phyloP scores from a whole-genome alignment of 352 stramenopile species.

The Globisporangium perplexum region DNA sequence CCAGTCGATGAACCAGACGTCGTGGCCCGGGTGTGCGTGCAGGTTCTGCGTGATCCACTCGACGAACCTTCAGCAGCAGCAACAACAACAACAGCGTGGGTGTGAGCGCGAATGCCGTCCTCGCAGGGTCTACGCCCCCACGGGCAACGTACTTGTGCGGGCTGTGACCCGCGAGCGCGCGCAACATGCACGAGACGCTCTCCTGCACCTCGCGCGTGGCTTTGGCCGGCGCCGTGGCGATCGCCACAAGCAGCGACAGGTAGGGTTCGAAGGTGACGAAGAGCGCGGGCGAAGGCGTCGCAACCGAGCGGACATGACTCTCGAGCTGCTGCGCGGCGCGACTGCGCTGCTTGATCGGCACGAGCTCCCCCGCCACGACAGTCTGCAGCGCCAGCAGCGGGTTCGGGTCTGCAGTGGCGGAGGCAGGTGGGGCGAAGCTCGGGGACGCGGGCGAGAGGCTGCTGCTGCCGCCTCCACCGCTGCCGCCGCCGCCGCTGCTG shows the following conservation, averaged over 20 bases:
- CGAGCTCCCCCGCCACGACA: constrained; percentile 31
- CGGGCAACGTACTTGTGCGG: constrained; percentile 18
- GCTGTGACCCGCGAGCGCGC: constrained; percentile 33
- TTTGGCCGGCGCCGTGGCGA: constrained; percentile 25
- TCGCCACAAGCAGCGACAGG: constrained; percentile 27
- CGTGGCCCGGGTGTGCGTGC: constrained; percentile 26
- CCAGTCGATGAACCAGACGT: constrained; percentile 51
- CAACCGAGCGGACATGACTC: constrained; percentile 23
- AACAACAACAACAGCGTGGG: not conserved
- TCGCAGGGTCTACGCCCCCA: no score
- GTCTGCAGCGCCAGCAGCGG: constrained; percentile 37
- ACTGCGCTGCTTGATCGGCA: constrained; percentile 30
- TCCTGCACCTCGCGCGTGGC: constrained; percentile 29
- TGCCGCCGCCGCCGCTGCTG: no score
- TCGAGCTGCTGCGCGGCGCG: constrained; percentile 42
- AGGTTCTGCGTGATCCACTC: constrained; percentile 46
- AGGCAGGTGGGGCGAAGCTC: constrained; percentile 6
- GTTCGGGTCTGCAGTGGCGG: constrained; percentile 17
- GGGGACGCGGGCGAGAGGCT: constrained; percentile 13
- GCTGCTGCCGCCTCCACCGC: not conserved
- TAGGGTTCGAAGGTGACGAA: constrained; percentile 49
- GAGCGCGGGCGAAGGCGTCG: constrained; percentile 16
- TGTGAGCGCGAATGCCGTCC: not conserved
- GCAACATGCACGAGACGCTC: constrained; percentile 30
- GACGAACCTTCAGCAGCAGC: constrained; percentile 16